Percentiles rank a stretch among this genome's conserved stretches.
Evolutionary conservation across 2,329 filamentous ascomycete species (phyloP).

Genomic region (Phialophora macrospora): DNA sequence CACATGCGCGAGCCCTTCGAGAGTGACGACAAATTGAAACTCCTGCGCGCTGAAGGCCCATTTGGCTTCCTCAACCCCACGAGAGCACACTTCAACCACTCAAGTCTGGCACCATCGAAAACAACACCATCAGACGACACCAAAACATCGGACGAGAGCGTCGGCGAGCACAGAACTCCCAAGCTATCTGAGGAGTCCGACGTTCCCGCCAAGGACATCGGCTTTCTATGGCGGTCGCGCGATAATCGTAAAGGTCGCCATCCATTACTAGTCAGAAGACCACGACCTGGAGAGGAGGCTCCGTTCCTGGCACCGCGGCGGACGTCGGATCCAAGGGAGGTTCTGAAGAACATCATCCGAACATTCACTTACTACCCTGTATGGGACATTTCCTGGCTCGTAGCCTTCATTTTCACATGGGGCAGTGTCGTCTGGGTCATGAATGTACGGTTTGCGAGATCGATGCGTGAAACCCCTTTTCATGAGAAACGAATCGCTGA

Average conservation of each 20-base stretch:
- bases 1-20: conserved; percentile 30
- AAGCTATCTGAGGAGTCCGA: conserved; percentile 31
- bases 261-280: conserved; percentile 46
- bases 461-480: background rate
- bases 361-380: conserved; percentile 59
- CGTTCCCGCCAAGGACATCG: conserved; percentile 37
- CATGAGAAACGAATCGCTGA: background rate
- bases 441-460: conserved; percentile 42
- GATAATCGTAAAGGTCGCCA: conserved; percentile 58
- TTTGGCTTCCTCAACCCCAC: conserved; percentile 59
- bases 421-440: conserved; percentile 62
- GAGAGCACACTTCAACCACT: conserved; percentile 44
- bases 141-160: conserved; percentile 21
- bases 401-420: conserved; percentile 60
- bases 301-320: conserved; percentile 43
- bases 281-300: conserved; percentile 39
- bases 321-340: conserved; percentile 43
- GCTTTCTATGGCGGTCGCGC: conserved; percentile 51
- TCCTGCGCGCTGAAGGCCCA: conserved; percentile 45
- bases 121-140: conserved; percentile 15
- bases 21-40: conserved; percentile 20
- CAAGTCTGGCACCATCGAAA: conserved; percentile 6
- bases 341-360: conserved; percentile 48
- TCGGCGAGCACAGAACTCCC: conserved; percentile 1
- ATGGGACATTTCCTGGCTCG: conserved; percentile 63